Evolutionary conservation across 805 yeast species (phyloP).

Genomic region (Yarrowia divulgata): DNA sequence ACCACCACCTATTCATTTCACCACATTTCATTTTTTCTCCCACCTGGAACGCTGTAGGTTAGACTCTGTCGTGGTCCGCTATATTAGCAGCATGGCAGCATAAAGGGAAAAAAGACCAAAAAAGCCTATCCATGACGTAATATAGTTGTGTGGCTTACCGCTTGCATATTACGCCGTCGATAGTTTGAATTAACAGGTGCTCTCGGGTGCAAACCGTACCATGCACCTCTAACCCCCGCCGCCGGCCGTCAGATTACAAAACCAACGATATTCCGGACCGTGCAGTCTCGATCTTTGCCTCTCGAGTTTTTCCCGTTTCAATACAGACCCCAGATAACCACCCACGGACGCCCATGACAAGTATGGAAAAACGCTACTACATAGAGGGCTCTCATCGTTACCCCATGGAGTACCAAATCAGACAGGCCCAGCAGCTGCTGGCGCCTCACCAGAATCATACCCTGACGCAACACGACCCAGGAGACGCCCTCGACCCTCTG

Average conservation of each 20-base stretch:
- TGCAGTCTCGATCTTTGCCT: neutral
- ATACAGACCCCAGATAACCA: neutral
- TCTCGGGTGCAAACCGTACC: constrained; percentile 15
- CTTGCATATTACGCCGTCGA: constrained; percentile 29
- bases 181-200: constrained; percentile 21
- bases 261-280: constrained; percentile 13
- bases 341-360: constrained; percentile 19
- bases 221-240: constrained; percentile 14
- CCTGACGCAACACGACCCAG: constrained; percentile 32
- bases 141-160: constrained; percentile 38
- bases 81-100: constrained; percentile 29
- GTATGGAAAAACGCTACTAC: constrained; percentile 37
- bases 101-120: constrained; percentile 26
- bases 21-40: too few species aligned
- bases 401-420: constrained; percentile 39
- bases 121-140: constrained; percentile 39
- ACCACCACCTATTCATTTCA: neutral
- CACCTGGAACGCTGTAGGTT: constrained; percentile 7
- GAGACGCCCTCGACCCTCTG: constrained; percentile 32
- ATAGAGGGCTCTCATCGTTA: constrained; percentile 30
- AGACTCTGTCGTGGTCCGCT: neutral
- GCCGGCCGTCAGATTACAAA: constrained; percentile 13
- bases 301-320: neutral
- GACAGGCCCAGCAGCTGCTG: constrained; percentile 37
- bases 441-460: constrained; percentile 38